phyloP scores from a whole-genome alignment of 495 filamentous ascomycete genomes.

The Stereocaulon alpinum region DNA sequence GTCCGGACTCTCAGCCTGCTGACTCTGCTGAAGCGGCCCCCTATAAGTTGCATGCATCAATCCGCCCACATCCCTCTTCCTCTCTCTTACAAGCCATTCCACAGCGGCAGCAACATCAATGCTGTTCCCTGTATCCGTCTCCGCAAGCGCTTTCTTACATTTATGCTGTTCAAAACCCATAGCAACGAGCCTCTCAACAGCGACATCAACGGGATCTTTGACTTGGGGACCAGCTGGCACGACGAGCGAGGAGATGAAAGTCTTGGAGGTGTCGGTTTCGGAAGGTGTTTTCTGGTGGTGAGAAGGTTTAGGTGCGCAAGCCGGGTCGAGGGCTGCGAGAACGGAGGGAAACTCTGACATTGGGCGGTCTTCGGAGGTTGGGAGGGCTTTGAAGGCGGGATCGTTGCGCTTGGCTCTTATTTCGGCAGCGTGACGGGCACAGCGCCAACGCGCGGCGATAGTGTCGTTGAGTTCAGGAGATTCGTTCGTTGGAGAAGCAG shows the following conservation, averaged over 20 bases:
- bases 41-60: slow-evolving; percentile 22
- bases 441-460: slow-evolving; percentile 28
- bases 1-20: background rate
- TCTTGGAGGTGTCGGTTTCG: slow-evolving; percentile 20
- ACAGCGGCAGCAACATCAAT: slow-evolving; percentile 39
- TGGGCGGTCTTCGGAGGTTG: slow-evolving; percentile 33
- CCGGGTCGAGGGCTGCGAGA: slow-evolving; percentile 23
- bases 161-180: slow-evolving; percentile 40
- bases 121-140: slow-evolving; percentile 42
- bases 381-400: slow-evolving; percentile 27
- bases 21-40: slow-evolving; percentile 11
- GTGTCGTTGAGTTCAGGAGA: slow-evolving; percentile 10
- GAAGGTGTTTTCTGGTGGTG: slow-evolving; percentile 6
- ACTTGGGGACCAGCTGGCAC: slow-evolving; percentile 32
- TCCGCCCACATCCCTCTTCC: slow-evolving; percentile 28
- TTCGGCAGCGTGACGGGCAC: slow-evolving; percentile 32
- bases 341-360: slow-evolving; percentile 37
- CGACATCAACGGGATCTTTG: slow-evolving; percentile 42
- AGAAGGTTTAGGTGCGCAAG: slow-evolving; percentile 4
- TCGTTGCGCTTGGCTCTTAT: slow-evolving; percentile 33
- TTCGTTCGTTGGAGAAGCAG: slow-evolving; percentile 14
- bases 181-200: slow-evolving; percentile 38
- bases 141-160: slow-evolving; percentile 42
- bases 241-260: slow-evolving; percentile 17
- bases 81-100: slow-evolving; percentile 34